These are phyloP conservation scores for Fusarium decemcellulare DNA, from an alignment of 2,329 filamentous ascomycete species.

Conservation along the genomic window DNA sequence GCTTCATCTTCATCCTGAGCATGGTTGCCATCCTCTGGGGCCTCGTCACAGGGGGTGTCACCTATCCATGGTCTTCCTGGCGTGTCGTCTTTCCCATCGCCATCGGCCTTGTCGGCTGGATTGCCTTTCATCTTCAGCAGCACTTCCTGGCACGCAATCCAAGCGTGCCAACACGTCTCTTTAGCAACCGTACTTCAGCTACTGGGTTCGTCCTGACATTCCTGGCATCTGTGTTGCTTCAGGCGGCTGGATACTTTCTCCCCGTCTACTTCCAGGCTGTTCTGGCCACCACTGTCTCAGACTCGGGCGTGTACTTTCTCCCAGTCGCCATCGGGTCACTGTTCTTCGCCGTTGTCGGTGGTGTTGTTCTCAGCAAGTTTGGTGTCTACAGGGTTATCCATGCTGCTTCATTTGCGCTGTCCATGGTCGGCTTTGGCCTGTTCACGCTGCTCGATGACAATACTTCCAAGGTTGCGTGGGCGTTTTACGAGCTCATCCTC, in stretches of 20 bases:
- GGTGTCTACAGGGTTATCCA: conserved; percentile 53
- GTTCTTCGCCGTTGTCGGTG: conserved; percentile 44
- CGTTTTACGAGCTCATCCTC: conserved; percentile 57
- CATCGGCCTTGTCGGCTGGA: conserved; percentile 56
- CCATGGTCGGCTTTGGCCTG: conserved; percentile 57
- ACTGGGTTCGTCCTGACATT: conserved; percentile 39
- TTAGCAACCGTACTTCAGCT: conserved; percentile 58
- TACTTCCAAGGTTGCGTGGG: conserved; percentile 56
- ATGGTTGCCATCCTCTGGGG: conserved; percentile 61
- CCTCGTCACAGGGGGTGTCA: conserved; percentile 66
- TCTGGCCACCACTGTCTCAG: conserved; percentile 47
- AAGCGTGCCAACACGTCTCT: conserved; percentile 60
- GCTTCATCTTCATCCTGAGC: conserved; percentile 54
- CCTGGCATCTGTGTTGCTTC: conserved; percentile 46
- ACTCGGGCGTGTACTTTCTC: conserved; percentile 52
- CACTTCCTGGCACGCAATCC: conserved; percentile 44
- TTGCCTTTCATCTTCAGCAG: conserved; percentile 55
- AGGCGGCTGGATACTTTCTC: conserved; percentile 58
- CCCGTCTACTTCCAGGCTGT: conserved; percentile 65
- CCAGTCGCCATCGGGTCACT: conserved; percentile 43
- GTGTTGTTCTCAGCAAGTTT: conserved; percentile 47
- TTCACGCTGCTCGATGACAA: conserved; percentile 56
- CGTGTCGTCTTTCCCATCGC: conserved; percentile 64
- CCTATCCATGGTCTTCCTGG: conserved; percentile 63
- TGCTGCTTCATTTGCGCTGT: conserved; percentile 51